A percentile compares a stretch with the other conserved stretches of the same genome.
These are phyloP conservation scores for Orbilia quercus DNA, from an alignment of 2,329 filamentous ascomycete species.

Conservation along the genomic window DNA sequence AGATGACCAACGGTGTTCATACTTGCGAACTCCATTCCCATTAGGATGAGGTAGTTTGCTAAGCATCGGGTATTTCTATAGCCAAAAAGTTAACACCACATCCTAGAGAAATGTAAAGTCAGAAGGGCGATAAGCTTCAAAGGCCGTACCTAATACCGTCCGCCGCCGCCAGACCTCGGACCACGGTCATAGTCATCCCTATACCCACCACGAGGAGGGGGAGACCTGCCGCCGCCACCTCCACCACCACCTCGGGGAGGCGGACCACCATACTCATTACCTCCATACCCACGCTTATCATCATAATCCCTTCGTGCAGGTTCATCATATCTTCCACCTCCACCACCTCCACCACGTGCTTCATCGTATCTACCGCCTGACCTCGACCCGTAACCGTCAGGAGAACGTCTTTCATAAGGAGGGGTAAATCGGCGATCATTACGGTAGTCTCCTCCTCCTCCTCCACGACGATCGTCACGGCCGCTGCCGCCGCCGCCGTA, in stretches of 20 bases:
- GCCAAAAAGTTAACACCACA: neutral
- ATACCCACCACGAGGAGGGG: slow-evolving; percentile 34
- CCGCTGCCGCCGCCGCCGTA: slow-evolving; percentile 53
- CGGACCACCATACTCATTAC: slow-evolving; percentile 56
- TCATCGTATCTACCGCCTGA: slow-evolving; percentile 59
- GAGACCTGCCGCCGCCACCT: slow-evolving; percentile 39
- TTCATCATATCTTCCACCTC: slow-evolving; percentile 54
- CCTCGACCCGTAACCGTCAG: slow-evolving; percentile 57
- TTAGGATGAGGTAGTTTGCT: slow-evolving; percentile 29
- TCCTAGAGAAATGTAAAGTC: no score
- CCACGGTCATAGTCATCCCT: slow-evolving; percentile 59
- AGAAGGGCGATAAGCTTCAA: neutral
- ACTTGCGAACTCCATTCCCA: neutral
- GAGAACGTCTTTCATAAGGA: slow-evolving; percentile 55
- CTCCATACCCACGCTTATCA: slow-evolving; percentile 45
- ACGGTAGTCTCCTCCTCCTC: slow-evolving; percentile 56
- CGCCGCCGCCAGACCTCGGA: slow-evolving; percentile 52
- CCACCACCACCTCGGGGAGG: slow-evolving; percentile 57
- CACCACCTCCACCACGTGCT: slow-evolving; percentile 39
- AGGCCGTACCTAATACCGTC: slow-evolving; percentile 58
- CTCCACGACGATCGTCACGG: slow-evolving; percentile 56
- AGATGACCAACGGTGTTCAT: no score
- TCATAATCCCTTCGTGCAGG: slow-evolving; percentile 53
- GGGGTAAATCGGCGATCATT: slow-evolving; percentile 56
- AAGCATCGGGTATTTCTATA: slow-evolving; percentile 46